Conservation (phyloP, 1,284 basidiomycete species). For the Lignosus rhinocerotis region DNA sequence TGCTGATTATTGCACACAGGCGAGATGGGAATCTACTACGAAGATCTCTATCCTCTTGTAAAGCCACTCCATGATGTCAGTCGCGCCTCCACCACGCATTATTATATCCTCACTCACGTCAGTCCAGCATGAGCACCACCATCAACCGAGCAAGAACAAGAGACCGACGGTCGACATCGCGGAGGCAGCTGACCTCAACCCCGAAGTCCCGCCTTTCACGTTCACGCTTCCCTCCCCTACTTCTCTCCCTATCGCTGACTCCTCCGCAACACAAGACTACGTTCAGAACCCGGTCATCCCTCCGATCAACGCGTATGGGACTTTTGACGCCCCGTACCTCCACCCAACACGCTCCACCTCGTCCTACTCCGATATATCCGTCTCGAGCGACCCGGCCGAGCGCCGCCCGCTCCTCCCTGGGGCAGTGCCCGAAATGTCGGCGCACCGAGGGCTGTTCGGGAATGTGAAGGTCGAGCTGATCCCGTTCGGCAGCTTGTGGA, state of each 20-base stretch:
- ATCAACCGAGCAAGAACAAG: neutral
- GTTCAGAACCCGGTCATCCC: conserved; percentile 38
- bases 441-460: conserved; percentile 19
- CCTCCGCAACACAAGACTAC: neutral
- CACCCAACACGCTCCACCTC: conserved; percentile 6
- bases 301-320: conserved; percentile 51
- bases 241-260: neutral
- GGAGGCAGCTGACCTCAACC: conserved; percentile 2
- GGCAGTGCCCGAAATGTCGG: neutral
- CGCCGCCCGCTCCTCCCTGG: conserved; percentile 30
- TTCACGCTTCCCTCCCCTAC: neutral
- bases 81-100: neutral
- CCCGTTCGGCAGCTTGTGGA: conserved; percentile 28
- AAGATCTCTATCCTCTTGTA: conserved; percentile 57
- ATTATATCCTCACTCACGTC: conserved; percentile 2
- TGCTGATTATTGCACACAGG: conserved; percentile 28
- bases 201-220: neutral
- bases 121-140: conserved; percentile 17
- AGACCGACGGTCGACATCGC: neutral
- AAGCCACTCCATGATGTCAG: conserved; percentile 38
- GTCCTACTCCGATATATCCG: conserved; percentile 3
- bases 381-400: conserved; percentile 16
- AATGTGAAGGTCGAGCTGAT: conserved; percentile 32
- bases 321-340: conserved; percentile 36
- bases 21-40: conserved; percentile 59